Evolutionary conservation across 768 basidiomycete genomes (phyloP), one percentile per base, ranked within the genome.

Genomic region (Hydnum rufescens): DNA sequence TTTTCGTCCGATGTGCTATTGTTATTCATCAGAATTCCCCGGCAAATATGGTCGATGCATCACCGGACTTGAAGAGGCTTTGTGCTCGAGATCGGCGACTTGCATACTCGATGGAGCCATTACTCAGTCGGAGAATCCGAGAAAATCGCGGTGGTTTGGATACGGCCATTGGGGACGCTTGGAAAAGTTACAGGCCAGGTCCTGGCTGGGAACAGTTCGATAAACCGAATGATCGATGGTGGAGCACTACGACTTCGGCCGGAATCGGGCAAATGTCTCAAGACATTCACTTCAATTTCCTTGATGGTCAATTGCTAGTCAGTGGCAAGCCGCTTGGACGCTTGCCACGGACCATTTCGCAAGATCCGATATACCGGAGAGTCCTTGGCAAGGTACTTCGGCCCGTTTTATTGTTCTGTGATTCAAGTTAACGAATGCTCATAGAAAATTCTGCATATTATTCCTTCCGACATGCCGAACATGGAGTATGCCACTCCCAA

Each of bases 1-100:
- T 50, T 18, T 52, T 52, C 30, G n/a, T 52, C 8, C 13, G 50
- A 19, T 52, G 51, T 29, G 51, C 51, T n/a, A 52, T 52, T 6
- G 8, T 51, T 13, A 18, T 49, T 18, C 19, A 51, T 6, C 8
- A 52, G 6, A 6, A 52, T 26, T 8, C 42, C 13, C 51, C 51
- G n/a, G 13, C 6, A 51, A 28, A 50, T 18, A 5, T n/a, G 8
- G 13, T 43, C 26, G n/a, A 5, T 8, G 18, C 18, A 8, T 5
- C 16, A 6, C 34, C n/a, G n/a, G n/a, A n/a, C 50, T 18, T 52
- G 13, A 8, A 22, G 13, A 18, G 6, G 22, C 26, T 52, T 1
- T 43, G 50, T 52, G 6, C 22, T 13, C 47, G 44, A 8, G 51
- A 52, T 49, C 44, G 44, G 8, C 51, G 51, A 1, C 44, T 52